phyloP scores from a whole-genome alignment of 2,329 filamentous ascomycete species.

The Alternaria arbusti region DNA sequence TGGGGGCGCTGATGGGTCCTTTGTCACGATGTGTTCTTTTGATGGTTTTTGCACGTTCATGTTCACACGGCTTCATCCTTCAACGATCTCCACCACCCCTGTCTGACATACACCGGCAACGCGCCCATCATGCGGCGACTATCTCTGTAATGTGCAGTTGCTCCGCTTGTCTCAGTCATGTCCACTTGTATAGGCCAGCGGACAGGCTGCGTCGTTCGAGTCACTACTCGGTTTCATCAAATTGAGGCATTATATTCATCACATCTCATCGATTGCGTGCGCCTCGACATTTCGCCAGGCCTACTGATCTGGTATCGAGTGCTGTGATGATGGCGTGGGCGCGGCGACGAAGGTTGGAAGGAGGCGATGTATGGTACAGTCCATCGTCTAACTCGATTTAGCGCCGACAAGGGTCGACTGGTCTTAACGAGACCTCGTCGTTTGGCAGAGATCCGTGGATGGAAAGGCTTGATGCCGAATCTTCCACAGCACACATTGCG shows the following conservation, averaged over 20 bases:
- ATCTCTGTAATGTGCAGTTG: conserved; percentile 14
- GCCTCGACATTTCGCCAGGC: background rate
- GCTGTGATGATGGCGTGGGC: conserved; percentile 15
- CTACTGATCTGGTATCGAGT: background rate
- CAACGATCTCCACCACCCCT: conserved; percentile 16
- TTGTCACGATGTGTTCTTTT: conserved; percentile 2
- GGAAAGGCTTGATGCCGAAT: conserved; percentile 11
- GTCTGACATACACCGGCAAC: conserved; percentile 10
- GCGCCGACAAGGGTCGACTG: conserved; percentile 12
- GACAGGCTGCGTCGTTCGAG: background rate
- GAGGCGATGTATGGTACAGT: conserved; percentile 30
- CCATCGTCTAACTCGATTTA: conserved; percentile 22
- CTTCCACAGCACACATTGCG: conserved; percentile 15
- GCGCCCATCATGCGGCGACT: conserved; percentile 6
- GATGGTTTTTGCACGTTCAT: conserved; percentile 15
- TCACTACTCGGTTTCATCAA: background rate
- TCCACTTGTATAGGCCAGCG: background rate
- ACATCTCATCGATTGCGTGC: background rate
- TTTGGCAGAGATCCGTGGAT: conserved; percentile 12
- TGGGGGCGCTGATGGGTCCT: conserved; percentile 8
- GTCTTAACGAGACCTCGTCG: conserved; percentile 22
- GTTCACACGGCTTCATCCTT: conserved; percentile 15
- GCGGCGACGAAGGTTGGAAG: conserved; percentile 27
- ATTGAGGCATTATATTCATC: background rate
- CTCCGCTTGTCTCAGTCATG: conserved; percentile 9